Evolutionary conservation across 73 alveolate species (phyloP).

Genomic region (Symbiodinium natans): DNA sequence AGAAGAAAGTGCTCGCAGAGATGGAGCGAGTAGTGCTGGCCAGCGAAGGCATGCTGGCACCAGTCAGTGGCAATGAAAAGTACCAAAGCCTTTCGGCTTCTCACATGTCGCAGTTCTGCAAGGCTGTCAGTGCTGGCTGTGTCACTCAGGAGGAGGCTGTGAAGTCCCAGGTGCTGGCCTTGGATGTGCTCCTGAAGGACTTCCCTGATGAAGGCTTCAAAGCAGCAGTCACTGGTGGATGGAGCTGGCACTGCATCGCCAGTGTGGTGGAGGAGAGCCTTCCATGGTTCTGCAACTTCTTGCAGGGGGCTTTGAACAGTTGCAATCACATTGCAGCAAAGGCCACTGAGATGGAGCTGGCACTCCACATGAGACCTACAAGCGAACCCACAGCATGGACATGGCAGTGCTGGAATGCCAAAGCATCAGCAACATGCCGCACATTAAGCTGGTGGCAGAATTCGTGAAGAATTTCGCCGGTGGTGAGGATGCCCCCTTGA

Average conservation of each 20-base stretch:
- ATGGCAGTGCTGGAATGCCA: not conserved
- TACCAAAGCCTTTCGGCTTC: not conserved
- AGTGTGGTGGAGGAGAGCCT: not conserved
- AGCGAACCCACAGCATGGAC: not conserved
- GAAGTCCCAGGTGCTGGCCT: not conserved
- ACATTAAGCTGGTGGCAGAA: not conserved
- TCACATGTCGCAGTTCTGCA: not conserved
- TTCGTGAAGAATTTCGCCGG: not conserved
- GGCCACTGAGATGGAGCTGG: conserved; percentile 28
- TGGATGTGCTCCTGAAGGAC: not conserved
- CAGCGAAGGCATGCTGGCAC: not conserved
- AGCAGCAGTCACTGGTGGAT: not conserved
- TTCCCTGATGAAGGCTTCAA: not conserved
- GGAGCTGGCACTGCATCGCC: conserved; percentile 10
- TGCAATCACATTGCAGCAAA: not conserved
- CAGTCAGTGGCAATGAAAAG: not conserved
- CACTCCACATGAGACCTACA: not conserved
- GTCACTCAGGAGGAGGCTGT: not conserved
- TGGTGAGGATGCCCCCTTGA: not conserved
- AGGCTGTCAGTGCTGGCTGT: conserved; percentile 15
- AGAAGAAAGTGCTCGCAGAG: not conserved
- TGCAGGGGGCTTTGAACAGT: conserved; percentile 5
- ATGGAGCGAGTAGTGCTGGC: not conserved
- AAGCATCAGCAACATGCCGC: not conserved
- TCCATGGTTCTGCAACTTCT: not conserved